These are phyloP conservation scores for Kwoniella shandongensis DNA, from an alignment of 768 basidiomycete genomes.

Conservation along the genomic window DNA sequence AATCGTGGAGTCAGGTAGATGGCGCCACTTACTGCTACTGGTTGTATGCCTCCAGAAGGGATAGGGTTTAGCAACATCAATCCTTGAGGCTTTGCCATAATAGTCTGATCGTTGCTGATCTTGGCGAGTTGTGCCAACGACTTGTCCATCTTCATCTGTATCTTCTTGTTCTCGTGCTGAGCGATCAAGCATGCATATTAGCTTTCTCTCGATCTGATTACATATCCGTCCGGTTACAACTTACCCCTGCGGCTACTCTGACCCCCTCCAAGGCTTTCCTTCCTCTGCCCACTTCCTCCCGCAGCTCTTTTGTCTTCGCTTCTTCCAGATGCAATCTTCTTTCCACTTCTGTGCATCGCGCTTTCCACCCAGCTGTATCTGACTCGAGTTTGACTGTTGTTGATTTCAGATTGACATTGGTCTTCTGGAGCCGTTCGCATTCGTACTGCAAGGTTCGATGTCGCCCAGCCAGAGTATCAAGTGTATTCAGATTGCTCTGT, in stretches of 20 bases:
- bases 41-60: conserved; percentile 13
- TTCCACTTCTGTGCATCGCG: conserved; percentile 30
- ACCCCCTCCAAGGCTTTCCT: conserved; percentile 44
- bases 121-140: conserved; percentile 33
- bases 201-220: background rate
- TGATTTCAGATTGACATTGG: background rate
- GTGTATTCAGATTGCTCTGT: conserved; percentile 38
- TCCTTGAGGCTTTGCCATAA: conserved; percentile 25
- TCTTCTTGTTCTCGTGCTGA: conserved; percentile 46
- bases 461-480: conserved; percentile 30
- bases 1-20: background rate
- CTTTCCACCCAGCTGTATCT: conserved; percentile 35
- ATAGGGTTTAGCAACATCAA: conserved; percentile 43
- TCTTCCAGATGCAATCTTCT: conserved; percentile 25
- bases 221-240: background rate
- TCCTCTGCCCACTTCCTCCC: conserved; percentile 37
- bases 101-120: conserved; percentile 22
- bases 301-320: conserved; percentile 30
- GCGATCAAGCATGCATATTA: conserved; percentile 3
- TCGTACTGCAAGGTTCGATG: conserved; percentile 43
- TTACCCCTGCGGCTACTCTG: conserved; percentile 38
- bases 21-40: conserved; percentile 26
- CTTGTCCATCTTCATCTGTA: conserved; percentile 42
- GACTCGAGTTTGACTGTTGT: conserved; percentile 20
- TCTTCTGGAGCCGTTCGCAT: conserved; percentile 32